Conservation (phyloP, 345 rosid genomes). For the Brassica rapa region DNA sequence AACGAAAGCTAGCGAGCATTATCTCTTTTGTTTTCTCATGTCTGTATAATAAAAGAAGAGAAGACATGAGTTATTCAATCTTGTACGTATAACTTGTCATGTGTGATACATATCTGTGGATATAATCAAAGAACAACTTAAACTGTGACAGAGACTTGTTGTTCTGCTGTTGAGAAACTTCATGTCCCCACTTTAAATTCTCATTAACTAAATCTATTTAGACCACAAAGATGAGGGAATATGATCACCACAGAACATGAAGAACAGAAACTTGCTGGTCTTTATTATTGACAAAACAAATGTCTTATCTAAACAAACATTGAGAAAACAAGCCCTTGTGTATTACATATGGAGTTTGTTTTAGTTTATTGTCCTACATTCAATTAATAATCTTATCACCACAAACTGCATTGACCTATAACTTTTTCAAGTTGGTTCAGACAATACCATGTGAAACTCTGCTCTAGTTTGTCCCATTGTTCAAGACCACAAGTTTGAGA, state of each 20-base stretch:
- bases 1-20: neutral
- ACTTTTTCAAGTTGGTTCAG: neutral
- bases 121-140: constrained; percentile 11
- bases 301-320: constrained; percentile 16
- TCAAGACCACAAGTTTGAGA: constrained; percentile 16
- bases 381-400: constrained; percentile 10
- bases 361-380: constrained; percentile 3
- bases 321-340: constrained; percentile 34
- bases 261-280: constrained; percentile 18
- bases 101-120: neutral
- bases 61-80: neutral
- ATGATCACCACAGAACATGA: constrained; percentile 27
- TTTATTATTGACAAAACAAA: constrained; percentile 1
- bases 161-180: constrained; percentile 26
- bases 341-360: constrained; percentile 2
- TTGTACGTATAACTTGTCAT: neutral
- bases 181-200: constrained; percentile 25
- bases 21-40: neutral
- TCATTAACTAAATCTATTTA: neutral
- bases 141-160: constrained; percentile 9
- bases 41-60: neutral
- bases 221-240: neutral
- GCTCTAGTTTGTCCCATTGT: constrained; percentile 18
- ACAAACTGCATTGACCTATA: constrained; percentile 4
- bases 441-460: constrained; percentile 36